A percentile compares a stretch with the other conserved stretches of the same genome.
Evolutionary conservation across 164 flowering plant genomes (phyloP).

Genomic region (Hamamelis virginiana): DNA sequence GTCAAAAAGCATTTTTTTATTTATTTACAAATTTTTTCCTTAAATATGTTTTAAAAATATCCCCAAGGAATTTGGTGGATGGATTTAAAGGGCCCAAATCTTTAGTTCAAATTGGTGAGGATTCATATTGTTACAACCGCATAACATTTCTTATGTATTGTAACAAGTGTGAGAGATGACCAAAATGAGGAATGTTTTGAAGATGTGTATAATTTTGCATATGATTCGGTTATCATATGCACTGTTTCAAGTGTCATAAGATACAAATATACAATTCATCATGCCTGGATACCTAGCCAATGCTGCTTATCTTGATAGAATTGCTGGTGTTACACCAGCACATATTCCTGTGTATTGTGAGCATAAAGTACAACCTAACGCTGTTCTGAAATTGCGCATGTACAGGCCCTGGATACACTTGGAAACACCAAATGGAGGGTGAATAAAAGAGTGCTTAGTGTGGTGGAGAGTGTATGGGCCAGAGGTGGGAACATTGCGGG

Average conservation of each 20-base stretch:
- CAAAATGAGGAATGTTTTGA: no score
- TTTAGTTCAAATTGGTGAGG: no score
- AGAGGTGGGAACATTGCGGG: slow-evolving; percentile 81
- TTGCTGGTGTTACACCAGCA: neutral
- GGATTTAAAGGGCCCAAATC: no score
- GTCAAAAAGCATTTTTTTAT: no score
- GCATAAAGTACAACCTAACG: neutral
- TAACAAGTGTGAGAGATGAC: no score
- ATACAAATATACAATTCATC: neutral
- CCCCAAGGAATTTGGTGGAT: no score
- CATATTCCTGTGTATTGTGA: neutral
- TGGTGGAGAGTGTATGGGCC: slow-evolving; percentile 80
- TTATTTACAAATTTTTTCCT: no score
- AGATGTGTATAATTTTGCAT: no score
- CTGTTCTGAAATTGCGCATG: slow-evolving; percentile 1
- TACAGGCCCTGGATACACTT: slow-evolving; percentile 88
- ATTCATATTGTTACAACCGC: no score
- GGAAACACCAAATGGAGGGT: slow-evolving; percentile 96
- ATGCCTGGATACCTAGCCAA: neutral
- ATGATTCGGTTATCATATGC: neutral
- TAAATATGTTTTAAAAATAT: no score
- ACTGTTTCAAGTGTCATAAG: neutral
- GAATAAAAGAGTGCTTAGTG: slow-evolving; percentile 66
- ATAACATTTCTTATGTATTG: no score
- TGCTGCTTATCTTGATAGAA: neutral